These are phyloP conservation scores for Dictyostelium intermedium DNA, from an alignment of 78 protist species.

Conservation along the genomic window DNA sequence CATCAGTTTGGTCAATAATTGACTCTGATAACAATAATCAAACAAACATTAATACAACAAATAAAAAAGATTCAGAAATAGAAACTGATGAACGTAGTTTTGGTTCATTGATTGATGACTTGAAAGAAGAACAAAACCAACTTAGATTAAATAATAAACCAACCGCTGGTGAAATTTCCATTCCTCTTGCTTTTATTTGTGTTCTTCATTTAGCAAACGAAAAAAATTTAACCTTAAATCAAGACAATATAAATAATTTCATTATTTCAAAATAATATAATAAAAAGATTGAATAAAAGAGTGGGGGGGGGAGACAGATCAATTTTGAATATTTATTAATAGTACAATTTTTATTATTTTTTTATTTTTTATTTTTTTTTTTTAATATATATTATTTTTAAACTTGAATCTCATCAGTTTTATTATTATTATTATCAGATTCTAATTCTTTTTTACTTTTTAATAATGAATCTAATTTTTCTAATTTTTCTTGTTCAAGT, in stretches of 20 bases:
- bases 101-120: not conserved
- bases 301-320: not conserved
- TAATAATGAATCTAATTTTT: not conserved
- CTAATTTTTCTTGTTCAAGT: not conserved
- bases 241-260: slow-evolving; percentile 26
- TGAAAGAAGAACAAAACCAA: not conserved
- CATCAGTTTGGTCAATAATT: slow-evolving; percentile 30
- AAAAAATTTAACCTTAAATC: slow-evolving; percentile 62
- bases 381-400: not conserved
- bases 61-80: not conserved
- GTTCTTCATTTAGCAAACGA: slow-evolving; percentile 97
- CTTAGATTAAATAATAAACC: not conserved
- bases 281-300: not conserved
- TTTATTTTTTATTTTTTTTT: too few relatives aligned
- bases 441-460: not conserved
- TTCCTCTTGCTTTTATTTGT: slow-evolving; percentile 92
- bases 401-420: not conserved
- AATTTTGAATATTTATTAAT: not conserved
- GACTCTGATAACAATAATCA: not conserved
- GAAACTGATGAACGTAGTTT: not conserved
- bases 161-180: slow-evolving; percentile 68
- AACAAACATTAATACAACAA: not conserved
- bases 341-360: not conserved
- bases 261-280: slow-evolving; percentile 6
- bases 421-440: not conserved